Evolutionary conservation across 2,329 filamentous ascomycete genomes (phyloP).

Genomic region (Phyllosticta citriasiana): DNA sequence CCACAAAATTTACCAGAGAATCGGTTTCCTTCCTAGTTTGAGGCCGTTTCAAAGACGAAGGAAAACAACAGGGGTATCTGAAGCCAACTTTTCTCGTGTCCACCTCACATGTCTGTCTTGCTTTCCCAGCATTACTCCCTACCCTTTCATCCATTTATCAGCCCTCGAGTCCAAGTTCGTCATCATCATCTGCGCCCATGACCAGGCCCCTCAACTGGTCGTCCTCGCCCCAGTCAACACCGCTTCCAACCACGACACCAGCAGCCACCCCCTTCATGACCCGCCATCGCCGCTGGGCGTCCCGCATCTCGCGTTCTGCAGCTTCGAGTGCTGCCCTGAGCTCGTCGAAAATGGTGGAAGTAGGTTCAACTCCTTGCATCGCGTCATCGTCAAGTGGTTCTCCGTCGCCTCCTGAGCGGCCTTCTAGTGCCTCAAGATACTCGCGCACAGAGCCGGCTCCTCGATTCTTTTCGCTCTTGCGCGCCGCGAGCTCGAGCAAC

Average conservation of each 20-base stretch:
- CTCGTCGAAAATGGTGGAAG: neutral
- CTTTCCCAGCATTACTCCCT: too few relatives aligned
- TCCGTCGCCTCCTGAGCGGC: neutral
- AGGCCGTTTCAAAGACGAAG: neutral
- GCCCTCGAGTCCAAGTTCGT: constrained; percentile 15
- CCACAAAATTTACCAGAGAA: too few relatives aligned
- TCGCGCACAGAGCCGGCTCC: neutral
- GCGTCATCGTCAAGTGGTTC: neutral
- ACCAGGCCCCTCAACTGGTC: constrained; percentile 57
- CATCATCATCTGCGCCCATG: constrained; percentile 47
- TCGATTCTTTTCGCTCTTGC: neutral
- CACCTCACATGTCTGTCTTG: neutral
- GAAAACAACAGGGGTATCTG: neutral
- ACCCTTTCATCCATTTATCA: neutral
- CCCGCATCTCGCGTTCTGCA: constrained; percentile 50
- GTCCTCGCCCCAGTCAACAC: constrained; percentile 70
- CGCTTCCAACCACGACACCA: constrained; percentile 69
- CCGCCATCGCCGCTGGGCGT: constrained; percentile 57
- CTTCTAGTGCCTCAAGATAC: constrained; percentile 29
- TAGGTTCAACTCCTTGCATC: neutral
- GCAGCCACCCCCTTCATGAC: constrained; percentile 71
- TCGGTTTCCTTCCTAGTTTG: too few relatives aligned
- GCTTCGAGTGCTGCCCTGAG: constrained; percentile 38
- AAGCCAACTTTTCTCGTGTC: neutral
- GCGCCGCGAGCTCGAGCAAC: constrained; percentile 53